Evolutionary conservation across 2,329 filamentous ascomycete species (phyloP).

Genomic region (Lithohypha guttulata): DNA sequence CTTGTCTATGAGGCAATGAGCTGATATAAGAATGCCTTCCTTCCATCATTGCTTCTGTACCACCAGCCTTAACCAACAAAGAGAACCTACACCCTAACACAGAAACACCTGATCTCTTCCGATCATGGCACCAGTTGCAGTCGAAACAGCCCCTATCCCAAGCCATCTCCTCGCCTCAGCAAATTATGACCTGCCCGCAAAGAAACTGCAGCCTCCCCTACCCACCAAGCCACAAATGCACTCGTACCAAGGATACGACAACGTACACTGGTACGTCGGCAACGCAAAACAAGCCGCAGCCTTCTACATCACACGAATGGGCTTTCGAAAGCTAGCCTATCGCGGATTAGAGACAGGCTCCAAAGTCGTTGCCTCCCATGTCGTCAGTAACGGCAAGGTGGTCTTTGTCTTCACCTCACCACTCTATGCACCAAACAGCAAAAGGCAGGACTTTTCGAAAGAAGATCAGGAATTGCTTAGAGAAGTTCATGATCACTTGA

Average conservation of each 20-base stretch:
- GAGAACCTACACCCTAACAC: background rate
- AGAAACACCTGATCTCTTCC: background rate
- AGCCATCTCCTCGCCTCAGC: slow-evolving; percentile 8
- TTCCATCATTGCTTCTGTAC: slow-evolving; percentile 1
- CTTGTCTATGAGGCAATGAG: no score
- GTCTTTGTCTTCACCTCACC: slow-evolving; percentile 79
- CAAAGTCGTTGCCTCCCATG: slow-evolving; percentile 70
- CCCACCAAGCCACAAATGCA: slow-evolving; percentile 9
- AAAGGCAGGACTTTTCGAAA: slow-evolving; percentile 29
- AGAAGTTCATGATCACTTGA: slow-evolving; percentile 73
- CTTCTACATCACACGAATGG: slow-evolving; percentile 80
- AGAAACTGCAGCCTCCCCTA: background rate
- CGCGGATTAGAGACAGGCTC: slow-evolving; percentile 79
- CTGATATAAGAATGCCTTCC: no score
- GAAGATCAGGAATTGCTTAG: slow-evolving; percentile 56
- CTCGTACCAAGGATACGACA: slow-evolving; percentile 72
- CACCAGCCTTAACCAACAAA: no score
- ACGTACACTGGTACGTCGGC: slow-evolving; percentile 91
- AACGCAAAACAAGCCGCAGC: slow-evolving; percentile 91
- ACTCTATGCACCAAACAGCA: slow-evolving; percentile 55
- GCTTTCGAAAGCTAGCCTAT: slow-evolving; percentile 74
- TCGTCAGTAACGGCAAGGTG: slow-evolving; percentile 64
- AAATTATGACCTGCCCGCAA: background rate
- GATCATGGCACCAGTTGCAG: slow-evolving; percentile 5
- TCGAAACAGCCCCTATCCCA: slow-evolving; percentile 9